Base-by-base conservation (phyloP, 106 monocot genomes). In the Dendrobium chrysotoxum region DNA sequence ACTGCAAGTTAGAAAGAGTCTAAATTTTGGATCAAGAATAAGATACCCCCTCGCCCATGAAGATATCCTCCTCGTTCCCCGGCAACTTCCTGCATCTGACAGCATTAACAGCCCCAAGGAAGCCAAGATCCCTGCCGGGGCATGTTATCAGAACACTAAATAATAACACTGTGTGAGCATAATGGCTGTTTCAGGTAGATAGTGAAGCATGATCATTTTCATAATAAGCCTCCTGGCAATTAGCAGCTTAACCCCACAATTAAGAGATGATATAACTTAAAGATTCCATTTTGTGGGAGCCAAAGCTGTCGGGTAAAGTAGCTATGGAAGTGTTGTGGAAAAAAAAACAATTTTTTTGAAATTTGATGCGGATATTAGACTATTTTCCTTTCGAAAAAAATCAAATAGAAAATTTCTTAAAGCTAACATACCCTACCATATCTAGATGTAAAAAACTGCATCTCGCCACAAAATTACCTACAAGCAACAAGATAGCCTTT, bases 11-110 rank as follows among this genome's bases (percentile, higher is more conserved):
- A 35, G 4, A 76, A 76, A 47, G 1, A 26, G 26, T 21, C 4
- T 13, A 50, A 75, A 47, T 66, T 50, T 28, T 25, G 23, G 12
- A 58, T 39, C 39, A 31, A 79, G 35, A 80, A 72, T 35, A n/a
- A 79, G 77, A 58, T 89, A 97, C 97, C 97, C 78, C 97, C 97
- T 84, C 97, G 88, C 44, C 97, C 97, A 79, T 97, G 97, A 84
- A 97, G 97, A 55, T 97, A 97, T 9, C 97, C 97, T 74, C 94
- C 97, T 70, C 94, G 90, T 85, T 97, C 97, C 82, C 97, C 96
- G 70, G 97, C 90, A 92, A 94, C 97, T 84, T 97, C 97, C 86
- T 97, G 97, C 97, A 97, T 97, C 97, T 97, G 90, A 79, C 81
- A 68, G 78, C 85, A 91, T 92, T 80, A 89, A 89, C 74, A 70